phyloP scores from a whole-genome alignment of 148 eudicot species.

The Fagopyrum homotropicum region DNA sequence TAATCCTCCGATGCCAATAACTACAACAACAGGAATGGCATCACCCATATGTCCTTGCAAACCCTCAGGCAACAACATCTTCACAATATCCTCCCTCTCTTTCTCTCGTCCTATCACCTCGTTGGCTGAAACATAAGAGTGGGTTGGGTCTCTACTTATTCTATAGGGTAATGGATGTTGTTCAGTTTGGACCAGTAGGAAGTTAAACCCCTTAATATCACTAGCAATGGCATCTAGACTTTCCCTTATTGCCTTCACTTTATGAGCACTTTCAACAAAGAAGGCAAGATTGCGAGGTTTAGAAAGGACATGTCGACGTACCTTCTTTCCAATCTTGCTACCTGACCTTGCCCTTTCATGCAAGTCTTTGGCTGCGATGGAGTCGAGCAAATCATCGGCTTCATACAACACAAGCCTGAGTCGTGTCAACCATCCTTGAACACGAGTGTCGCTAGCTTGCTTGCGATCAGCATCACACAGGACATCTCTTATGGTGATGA shows the following conservation, averaged over 20 bases:
- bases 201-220: background rate
- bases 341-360: background rate
- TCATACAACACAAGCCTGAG: background rate
- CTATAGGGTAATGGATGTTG: background rate
- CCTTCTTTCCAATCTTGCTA: background rate
- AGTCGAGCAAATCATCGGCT: background rate
- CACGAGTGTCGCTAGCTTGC: background rate
- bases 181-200: background rate
- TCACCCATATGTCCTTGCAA: background rate
- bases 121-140: background rate
- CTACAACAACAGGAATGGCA: background rate
- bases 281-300: too few relatives aligned
- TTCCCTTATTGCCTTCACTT: background rate
- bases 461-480: background rate
- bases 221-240: background rate
- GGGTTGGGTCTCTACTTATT: background rate
- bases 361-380: background rate
- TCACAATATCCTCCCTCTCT: background rate
- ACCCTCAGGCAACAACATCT: background rate
- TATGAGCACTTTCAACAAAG: background rate
- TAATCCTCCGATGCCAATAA: constrained; percentile 1
- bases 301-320: background rate
- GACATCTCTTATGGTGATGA: background rate
- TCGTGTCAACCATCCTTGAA: background rate
- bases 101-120: background rate